Base-by-base conservation (phyloP, 2,329 filamentous ascomycete species). In the Penicillium sp. region DNA sequence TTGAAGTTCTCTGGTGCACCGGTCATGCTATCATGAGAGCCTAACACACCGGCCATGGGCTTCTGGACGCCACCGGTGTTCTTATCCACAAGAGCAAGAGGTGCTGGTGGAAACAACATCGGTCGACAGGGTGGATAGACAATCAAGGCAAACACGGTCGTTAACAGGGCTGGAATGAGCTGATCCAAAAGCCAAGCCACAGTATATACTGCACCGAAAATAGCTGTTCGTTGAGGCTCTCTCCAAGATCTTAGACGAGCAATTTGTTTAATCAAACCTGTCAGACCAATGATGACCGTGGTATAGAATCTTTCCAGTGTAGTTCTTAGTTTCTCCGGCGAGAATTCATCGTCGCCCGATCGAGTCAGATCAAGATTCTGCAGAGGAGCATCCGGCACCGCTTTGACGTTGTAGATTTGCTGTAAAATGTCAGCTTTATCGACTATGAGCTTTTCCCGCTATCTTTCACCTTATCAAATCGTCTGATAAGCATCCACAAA, bases 1-100 rank as follows among this genome's bases (percentile, higher is more conserved):
- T 91, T 88, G 74, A 91, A 85, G 63, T 91, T 90, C 70, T 96
- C 90, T 0, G 90, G 88, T 0, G 91, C 91, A 1, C 91, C 91
- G 0, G 91, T 96, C 0, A 89, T 82, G 55, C 88, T 91, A 58
- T 91, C 89, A 27, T 87, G 84, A 21, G 88, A 91, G 1, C 89
- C 91, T 0, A 95, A 75, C 0, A 91, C 85, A 1, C 90, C 90
- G 3, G 90, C 84, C 50, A 86, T 85, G 0, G 90, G 90, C 65
- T 89, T 93, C 71, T 95, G 86, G 1, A 93, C 79, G 7, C 89
- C 89, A 7, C 91, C 90, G 0, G 88, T 88, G 57, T 82, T 85
- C 33, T 80, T 78, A 61, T 88, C 82, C 44, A 95, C 89, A 1
- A 95, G 78, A 0, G 90, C 85, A 0, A 93, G 80, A 0, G 91